These are phyloP conservation scores for Phytophthora pistaciae DNA, from an alignment of 352 stramenopile genomes.

Conservation along the genomic window DNA sequence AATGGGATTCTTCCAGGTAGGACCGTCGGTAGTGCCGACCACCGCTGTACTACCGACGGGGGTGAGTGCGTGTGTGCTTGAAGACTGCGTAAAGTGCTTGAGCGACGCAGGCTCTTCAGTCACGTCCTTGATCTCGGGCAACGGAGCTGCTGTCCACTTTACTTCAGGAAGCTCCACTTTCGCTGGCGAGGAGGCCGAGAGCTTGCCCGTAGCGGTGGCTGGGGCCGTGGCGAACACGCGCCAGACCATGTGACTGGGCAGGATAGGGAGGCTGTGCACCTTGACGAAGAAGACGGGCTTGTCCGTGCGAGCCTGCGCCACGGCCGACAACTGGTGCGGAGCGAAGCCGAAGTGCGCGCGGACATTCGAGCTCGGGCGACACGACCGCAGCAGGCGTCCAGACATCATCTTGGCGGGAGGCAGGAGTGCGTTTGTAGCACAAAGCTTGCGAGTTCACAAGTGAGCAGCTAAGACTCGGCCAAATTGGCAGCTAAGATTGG, in stretches of 20 bases:
- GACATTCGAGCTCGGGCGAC: constrained; percentile 8
- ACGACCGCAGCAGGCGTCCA: constrained; percentile 21
- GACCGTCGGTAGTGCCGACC: not conserved
- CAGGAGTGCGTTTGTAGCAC: constrained; percentile 1
- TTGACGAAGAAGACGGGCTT: constrained; percentile 17
- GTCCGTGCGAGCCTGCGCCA: constrained; percentile 25
- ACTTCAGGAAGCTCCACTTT: constrained; percentile 14
- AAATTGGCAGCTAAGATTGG: not conserved
- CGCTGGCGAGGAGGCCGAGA: constrained; percentile 5
- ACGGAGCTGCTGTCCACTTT: constrained; percentile 26
- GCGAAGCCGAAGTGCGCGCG: constrained; percentile 28
- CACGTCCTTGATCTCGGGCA: constrained; percentile 53
- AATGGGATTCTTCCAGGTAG: constrained; percentile 49
- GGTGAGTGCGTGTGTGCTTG: constrained; percentile 22
- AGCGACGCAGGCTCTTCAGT: constrained; percentile 36
- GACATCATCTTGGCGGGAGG: constrained; percentile 13
- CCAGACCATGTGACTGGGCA: constrained; percentile 24
- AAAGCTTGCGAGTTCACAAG: constrained; percentile 10
- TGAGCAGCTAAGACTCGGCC: constrained; percentile 2
- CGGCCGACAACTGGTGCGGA: constrained; percentile 30
- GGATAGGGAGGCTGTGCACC: constrained; percentile 27
- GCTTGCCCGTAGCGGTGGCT: constrained; percentile 1
- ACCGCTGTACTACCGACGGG: not conserved
- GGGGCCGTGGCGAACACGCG: constrained; percentile 21
- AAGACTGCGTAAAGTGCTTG: constrained; percentile 41